A percentile compares a stretch with the other conserved stretches of the same genome.
phyloP scores from a whole-genome alignment of 2,329 filamentous ascomycete species.

The Fusarium bulbicola region DNA sequence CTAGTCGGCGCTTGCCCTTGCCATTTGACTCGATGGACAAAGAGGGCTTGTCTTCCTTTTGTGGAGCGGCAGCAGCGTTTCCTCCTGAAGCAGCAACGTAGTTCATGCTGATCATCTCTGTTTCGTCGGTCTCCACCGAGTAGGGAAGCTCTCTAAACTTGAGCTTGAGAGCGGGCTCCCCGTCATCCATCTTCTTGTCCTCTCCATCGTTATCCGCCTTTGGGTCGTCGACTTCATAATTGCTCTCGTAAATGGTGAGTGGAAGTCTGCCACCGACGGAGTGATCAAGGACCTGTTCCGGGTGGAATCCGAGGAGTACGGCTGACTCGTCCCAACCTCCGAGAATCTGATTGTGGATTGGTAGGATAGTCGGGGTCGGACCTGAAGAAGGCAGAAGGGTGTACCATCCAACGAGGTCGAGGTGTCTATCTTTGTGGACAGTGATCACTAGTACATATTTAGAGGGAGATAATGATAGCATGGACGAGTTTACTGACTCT shows the following conservation, averaged over 20 bases:
- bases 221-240: slow-evolving; percentile 74
- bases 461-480: neutral
- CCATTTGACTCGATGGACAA: slow-evolving; percentile 58
- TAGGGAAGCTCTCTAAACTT: slow-evolving; percentile 87
- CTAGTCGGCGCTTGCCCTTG: slow-evolving; percentile 61
- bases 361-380: slow-evolving; percentile 73
- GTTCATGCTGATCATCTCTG: slow-evolving; percentile 97
- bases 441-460: slow-evolving; percentile 72
- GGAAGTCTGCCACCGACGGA: slow-evolving; percentile 82
- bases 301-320: slow-evolving; percentile 89
- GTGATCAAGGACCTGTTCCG: slow-evolving; percentile 62
- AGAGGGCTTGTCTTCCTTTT: slow-evolving; percentile 54
- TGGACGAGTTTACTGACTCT: slow-evolving; percentile 69
- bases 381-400: slow-evolving; percentile 78
- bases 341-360: slow-evolving; percentile 82
- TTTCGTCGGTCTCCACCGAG: slow-evolving; percentile 90
- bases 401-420: slow-evolving; percentile 94
- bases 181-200: slow-evolving; percentile 77
- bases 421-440: slow-evolving; percentile 83
- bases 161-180: slow-evolving; percentile 65
- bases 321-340: slow-evolving; percentile 82
- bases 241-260: slow-evolving; percentile 89
- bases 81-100: slow-evolving; percentile 87
- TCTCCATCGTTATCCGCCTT: slow-evolving; percentile 61
- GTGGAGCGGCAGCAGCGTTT: slow-evolving; percentile 72